Evolutionary conservation across 2,329 filamentous ascomycete genomes (phyloP).

Genomic region (Clarireedia hainanense): DNA sequence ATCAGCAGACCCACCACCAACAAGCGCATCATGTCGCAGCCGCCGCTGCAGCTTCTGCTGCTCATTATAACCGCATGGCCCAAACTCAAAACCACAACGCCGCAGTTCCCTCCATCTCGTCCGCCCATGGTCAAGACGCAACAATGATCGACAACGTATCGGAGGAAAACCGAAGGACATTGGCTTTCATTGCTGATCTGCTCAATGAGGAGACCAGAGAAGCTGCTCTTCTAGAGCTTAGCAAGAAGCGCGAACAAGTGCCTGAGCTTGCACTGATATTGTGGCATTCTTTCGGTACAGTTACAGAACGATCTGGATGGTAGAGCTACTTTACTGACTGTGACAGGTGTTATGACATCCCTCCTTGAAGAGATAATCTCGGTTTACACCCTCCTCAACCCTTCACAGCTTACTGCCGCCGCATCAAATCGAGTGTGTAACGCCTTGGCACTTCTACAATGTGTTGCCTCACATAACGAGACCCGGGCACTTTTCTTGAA

Average conservation of each 20-base stretch:
- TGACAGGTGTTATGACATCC: conserved; percentile 89
- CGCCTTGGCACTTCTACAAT: conserved; percentile 88
- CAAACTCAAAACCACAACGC: conserved; percentile 44
- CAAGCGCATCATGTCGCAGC: conserved; percentile 32
- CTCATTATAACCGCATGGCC: conserved; percentile 67
- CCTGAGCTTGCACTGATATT: conserved; percentile 92
- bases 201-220: conserved; percentile 83
- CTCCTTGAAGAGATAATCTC: conserved; percentile 97
- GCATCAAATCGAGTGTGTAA: conserved; percentile 97
- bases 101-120: conserved; percentile 28
- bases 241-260: conserved; percentile 97
- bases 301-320: not conserved
- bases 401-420: conserved; percentile 93
- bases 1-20: conserved; percentile 37
- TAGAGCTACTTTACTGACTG: conserved; percentile 14
- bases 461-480: conserved; percentile 94
- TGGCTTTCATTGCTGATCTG: conserved; percentile 86
- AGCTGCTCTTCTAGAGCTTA: conserved; percentile 85
- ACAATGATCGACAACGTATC: conserved; percentile 60
- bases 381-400: conserved; percentile 93
- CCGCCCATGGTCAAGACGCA: conserved; percentile 46
- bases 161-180: conserved; percentile 88
- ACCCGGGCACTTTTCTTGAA: conserved; percentile 89
- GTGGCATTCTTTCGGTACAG: conserved; percentile 95
- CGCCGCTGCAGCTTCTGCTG: conserved; percentile 29